Base-by-base conservation (phyloP, 1,284 basidiomycete species). In the Vanrija sp. region DNA sequence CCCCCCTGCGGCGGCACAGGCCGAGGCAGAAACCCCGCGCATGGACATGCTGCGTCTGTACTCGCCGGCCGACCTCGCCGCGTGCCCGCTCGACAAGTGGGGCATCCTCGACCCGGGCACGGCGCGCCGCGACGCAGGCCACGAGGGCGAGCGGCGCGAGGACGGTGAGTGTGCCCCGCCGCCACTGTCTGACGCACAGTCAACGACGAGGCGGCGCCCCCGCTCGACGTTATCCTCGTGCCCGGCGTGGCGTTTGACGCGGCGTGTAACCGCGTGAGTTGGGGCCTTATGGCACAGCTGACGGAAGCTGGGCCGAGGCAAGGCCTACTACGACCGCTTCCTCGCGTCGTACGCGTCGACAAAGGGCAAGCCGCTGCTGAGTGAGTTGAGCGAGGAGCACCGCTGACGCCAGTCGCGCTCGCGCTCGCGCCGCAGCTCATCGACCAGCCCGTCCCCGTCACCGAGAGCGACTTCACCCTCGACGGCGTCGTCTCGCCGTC, bases 1-100 rank as follows among this genome's bases (percentile, higher is more conserved):
- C 12, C 59, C 62, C 0, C 49, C 53, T 3, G 38, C 49, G 23
- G 39, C 45, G 4, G 19, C 49, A 16, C 45, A 45, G 45, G 38
- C 54, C 15, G 47, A 44, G n/a, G 50, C 44, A 19, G 47, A 53
- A 10, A 47, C 59, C 8, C 52, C 63, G 10, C 60, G 63, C 31
- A 75, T 76, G 75, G 57, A 62, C 20, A 74, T 76, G 72, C 58
- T 74, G 19, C 53, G 71, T 8, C 59, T 76, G 23, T 74, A 75
- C 54, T 67, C 68, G 2, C 24, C 47, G 0, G 56, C 56, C 4
- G 75, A 76, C 53, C 62, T 72, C 3, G 57, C 56, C 1, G 36
- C 18, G 15, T 73, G 72, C 52, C 66, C 67, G 7, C 38, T 66
- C 14, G 75, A 76, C 55, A 73, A 70, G 47, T 76, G 75, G 75